These are phyloP conservation scores for Colletotrichum salicis DNA, from an alignment of 2,329 filamentous ascomycete species.

Conservation along the genomic window DNA sequence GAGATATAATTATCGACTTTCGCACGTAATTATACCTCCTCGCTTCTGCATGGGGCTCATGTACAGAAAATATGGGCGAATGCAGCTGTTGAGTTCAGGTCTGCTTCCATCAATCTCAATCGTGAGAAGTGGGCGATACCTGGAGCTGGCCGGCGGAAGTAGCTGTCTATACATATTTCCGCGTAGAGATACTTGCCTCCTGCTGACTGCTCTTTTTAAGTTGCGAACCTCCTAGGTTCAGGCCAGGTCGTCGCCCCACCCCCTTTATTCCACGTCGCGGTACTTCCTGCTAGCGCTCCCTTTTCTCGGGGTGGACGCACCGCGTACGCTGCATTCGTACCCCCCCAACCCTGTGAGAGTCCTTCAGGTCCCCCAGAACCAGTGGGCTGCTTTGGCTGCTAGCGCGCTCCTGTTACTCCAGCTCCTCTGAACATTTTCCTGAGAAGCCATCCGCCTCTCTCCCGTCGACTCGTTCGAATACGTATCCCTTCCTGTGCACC, in stretches of 20 bases:
- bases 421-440: conserved; percentile 30
- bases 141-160: neutral
- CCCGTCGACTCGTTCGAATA: neutral
- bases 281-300: conserved; percentile 26
- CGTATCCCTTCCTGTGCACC: conserved; percentile 4
- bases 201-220: conserved; percentile 17
- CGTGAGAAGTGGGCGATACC: neutral
- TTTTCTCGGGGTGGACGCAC: conserved; percentile 16
- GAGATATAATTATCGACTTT: neutral
- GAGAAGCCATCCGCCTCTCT: conserved; percentile 11
- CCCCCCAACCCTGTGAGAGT: conserved; percentile 24
- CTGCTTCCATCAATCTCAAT: neutral
- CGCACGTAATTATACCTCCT: neutral
- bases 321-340: conserved; percentile 32
- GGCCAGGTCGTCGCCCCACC: conserved; percentile 29
- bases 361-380: conserved; percentile 6
- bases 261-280: conserved; percentile 21
- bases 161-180: neutral
- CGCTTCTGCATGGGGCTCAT: neutral
- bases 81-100: neutral
- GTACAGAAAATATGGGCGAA: neutral
- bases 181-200: neutral
- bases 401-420: conserved; percentile 10
- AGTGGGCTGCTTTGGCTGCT: neutral
- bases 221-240: conserved; percentile 19